Conservation (phyloP, 2,329 filamentous ascomycete genomes). For the Aspergillus tanneri region DNA sequence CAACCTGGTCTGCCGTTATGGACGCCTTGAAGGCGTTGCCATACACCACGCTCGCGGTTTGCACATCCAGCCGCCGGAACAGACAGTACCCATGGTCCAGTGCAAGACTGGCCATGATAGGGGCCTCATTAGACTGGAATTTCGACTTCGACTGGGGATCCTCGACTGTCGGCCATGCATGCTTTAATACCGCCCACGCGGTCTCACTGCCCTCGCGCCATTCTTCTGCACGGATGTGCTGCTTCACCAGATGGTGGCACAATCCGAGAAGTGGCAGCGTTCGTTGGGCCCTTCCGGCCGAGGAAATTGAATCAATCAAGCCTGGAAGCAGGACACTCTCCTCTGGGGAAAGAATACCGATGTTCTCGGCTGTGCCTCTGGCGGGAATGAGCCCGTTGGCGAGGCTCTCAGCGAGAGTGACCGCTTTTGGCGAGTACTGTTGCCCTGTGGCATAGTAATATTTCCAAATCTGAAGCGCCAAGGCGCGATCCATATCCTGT, state of each 20-base stretch:
- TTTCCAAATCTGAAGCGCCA: slow-evolving; percentile 35
- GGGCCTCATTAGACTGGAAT: slow-evolving; percentile 33
- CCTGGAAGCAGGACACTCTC: slow-evolving; percentile 34
- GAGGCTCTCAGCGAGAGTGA: slow-evolving; percentile 29
- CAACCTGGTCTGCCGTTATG: slow-evolving; percentile 31
- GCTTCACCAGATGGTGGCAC: slow-evolving; percentile 33
- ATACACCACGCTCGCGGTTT: slow-evolving; percentile 31
- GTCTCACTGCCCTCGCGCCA: slow-evolving; percentile 32
- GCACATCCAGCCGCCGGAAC: slow-evolving; percentile 34
- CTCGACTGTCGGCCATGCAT: slow-evolving; percentile 34
- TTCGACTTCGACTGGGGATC: slow-evolving; percentile 29
- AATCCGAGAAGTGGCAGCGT: slow-evolving; percentile 29
- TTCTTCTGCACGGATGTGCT: slow-evolving; percentile 33
- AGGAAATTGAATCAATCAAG: slow-evolving; percentile 34
- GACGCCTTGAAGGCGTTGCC: slow-evolving; percentile 37
- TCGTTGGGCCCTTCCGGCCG: slow-evolving; percentile 21
- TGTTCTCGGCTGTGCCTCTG: slow-evolving; percentile 22
- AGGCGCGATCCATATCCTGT: slow-evolving; percentile 31
- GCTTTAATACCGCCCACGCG: slow-evolving; percentile 32
- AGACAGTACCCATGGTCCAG: slow-evolving; percentile 35
- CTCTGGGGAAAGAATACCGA: slow-evolving; percentile 21
- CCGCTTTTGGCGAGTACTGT: slow-evolving; percentile 32
- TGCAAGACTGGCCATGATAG: slow-evolving; percentile 32
- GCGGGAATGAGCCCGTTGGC: slow-evolving; percentile 25
- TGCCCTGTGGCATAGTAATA: slow-evolving; percentile 34